These are phyloP conservation scores for Pseudozyma hubeiensis DNA, from an alignment of 1,284 basidiomycete genomes.

Conservation along the genomic window DNA sequence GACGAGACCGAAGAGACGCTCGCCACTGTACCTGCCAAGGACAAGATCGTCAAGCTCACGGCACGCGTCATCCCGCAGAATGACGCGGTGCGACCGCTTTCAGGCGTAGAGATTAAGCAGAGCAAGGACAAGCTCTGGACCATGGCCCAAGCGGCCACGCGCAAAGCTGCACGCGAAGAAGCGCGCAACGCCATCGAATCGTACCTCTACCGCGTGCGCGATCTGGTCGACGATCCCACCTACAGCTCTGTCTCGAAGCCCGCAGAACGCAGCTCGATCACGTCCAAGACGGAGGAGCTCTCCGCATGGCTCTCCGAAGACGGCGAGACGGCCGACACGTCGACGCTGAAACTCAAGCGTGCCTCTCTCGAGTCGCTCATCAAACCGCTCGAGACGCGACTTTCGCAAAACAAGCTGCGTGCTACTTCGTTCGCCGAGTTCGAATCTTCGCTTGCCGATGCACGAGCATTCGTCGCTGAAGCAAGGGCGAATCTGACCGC, in stretches of 20 bases:
- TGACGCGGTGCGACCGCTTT: constrained; percentile 49
- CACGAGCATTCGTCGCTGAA: constrained; percentile 82
- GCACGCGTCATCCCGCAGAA: constrained; percentile 42
- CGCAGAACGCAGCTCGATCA: constrained; percentile 78
- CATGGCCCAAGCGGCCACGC: constrained; percentile 80
- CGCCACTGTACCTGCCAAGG: constrained; percentile 38
- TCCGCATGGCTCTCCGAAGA: constrained; percentile 86
- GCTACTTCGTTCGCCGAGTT: constrained; percentile 76
- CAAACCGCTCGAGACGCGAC: constrained; percentile 82
- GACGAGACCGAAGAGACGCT: constrained; percentile 26
- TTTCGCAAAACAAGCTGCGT: constrained; percentile 82
- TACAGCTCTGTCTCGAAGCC: constrained; percentile 82
- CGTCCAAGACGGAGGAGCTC: constrained; percentile 77
- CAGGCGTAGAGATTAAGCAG: constrained; percentile 53
- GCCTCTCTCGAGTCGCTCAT: constrained; percentile 84
- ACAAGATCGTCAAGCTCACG: constrained; percentile 49
- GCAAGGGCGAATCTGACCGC: constrained; percentile 75
- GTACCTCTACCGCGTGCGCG: constrained; percentile 89
- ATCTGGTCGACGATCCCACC: constrained; percentile 77
- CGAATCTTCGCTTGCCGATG: constrained; percentile 75
- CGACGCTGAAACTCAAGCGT: constrained; percentile 53
- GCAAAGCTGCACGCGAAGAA: constrained; percentile 85
- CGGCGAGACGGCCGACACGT: constrained; percentile 80
- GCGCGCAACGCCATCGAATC: constrained; percentile 90
- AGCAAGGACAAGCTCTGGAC: constrained; percentile 64